phyloP scores from a whole-genome alignment of 2,329 filamentous ascomycete species.

The Pestalotiopsis sp. region DNA sequence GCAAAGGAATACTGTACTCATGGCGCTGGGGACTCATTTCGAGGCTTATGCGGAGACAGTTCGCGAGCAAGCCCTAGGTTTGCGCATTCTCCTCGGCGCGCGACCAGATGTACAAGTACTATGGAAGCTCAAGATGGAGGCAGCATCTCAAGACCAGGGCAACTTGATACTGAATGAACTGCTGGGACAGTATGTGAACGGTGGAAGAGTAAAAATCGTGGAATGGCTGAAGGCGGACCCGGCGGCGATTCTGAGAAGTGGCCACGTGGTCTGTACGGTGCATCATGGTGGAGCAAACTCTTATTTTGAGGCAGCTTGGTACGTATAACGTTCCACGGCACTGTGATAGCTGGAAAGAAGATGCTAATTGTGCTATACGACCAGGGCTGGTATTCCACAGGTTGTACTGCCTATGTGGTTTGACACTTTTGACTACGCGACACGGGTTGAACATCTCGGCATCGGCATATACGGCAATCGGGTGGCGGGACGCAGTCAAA shows the following conservation, averaged over 20 bases:
- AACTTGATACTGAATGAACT: not conserved
- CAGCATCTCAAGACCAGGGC: not conserved
- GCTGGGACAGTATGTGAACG: conserved; percentile 8
- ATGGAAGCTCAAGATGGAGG: conserved; percentile 16
- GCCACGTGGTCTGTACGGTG: conserved; percentile 32
- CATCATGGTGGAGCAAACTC: conserved; percentile 41
- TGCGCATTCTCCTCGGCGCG: conserved; percentile 15
- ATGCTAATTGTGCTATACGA: not conserved
- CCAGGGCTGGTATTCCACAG: conserved; percentile 22
- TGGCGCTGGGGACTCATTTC: conserved; percentile 21
- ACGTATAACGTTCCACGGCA: too few relatives aligned
- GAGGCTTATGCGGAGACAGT: conserved; percentile 17
- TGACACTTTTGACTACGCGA: conserved; percentile 23
- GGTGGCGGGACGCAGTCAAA: not conserved
- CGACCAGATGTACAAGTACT: conserved; percentile 19
- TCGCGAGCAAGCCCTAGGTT: conserved; percentile 14
- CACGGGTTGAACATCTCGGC: conserved; percentile 20
- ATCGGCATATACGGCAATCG: conserved; percentile 20
- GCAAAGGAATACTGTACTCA: conserved; percentile 17
- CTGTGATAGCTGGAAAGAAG: too few relatives aligned
- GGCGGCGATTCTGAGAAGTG: conserved; percentile 21
- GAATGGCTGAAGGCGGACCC: not conserved
- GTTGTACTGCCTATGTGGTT: conserved; percentile 21
- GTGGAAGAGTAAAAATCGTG: conserved; percentile 7
- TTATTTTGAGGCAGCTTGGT: conserved; percentile 18